phyloP scores from a whole-genome alignment of 2,329 filamentous ascomycete species.

The Trichoderma citrinoviride region DNA sequence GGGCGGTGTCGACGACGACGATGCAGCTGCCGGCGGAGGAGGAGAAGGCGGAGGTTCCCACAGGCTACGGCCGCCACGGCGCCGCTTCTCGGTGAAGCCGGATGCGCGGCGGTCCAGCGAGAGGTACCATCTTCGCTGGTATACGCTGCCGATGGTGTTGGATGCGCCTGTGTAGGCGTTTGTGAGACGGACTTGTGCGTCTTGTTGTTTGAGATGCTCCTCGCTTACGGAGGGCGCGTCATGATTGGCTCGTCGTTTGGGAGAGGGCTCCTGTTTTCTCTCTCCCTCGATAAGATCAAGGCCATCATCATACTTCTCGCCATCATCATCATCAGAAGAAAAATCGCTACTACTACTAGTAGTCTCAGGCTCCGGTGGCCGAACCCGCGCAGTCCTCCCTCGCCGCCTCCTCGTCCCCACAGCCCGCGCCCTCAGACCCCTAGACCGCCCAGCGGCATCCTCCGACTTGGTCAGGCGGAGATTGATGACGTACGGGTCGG shows the following conservation, averaged over 20 bases:
- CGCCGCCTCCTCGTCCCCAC: conserved; percentile 23
- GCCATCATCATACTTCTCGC: conserved; percentile 24
- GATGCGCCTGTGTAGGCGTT: conserved; percentile 66
- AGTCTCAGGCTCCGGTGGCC: conserved; percentile 27
- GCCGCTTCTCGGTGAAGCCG: conserved; percentile 49
- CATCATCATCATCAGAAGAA: conserved; percentile 10
- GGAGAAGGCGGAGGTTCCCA: conserved; percentile 15
- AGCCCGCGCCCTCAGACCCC: conserved; percentile 22
- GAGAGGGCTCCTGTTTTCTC: conserved; percentile 23
- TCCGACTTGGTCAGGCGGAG: conserved; percentile 52
- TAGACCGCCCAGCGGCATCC: conserved; percentile 36
- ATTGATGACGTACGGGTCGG: conserved; percentile 51
- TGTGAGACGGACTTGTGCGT: conserved; percentile 53
- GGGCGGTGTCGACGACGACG: background rate
- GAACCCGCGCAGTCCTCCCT: background rate
- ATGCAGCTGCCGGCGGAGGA: background rate
- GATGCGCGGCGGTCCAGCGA: conserved; percentile 58
- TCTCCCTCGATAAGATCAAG: conserved; percentile 17
- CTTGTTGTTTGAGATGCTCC: conserved; percentile 43
- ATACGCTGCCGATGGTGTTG: conserved; percentile 64
- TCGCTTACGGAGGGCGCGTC: conserved; percentile 39
- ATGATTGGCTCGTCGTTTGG: conserved; percentile 6
- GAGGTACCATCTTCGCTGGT: conserved; percentile 66
- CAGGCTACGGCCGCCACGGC: conserved; percentile 19
- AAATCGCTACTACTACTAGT: no score